Percentiles rank a stretch among this genome's conserved stretches.
These are phyloP conservation scores for Fomitopsis pulvina DNA, from an alignment of 768 basidiomycete species.

Conservation along the genomic window DNA sequence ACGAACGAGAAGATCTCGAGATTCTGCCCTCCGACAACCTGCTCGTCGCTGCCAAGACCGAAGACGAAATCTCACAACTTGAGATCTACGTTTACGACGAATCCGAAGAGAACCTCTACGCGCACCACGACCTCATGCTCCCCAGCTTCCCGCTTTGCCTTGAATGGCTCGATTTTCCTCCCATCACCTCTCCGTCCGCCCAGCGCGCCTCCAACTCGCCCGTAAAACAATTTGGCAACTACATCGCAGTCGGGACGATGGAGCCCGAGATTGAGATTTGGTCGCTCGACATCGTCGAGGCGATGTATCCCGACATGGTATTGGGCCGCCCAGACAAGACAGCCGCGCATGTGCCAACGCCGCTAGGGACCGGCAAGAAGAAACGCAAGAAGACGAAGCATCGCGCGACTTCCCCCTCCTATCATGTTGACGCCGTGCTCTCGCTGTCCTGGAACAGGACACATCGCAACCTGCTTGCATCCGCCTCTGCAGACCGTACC, in stretches of 20 bases:
- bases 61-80: slow-evolving; percentile 93
- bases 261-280: slow-evolving; percentile 99
- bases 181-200: slow-evolving; percentile 39
- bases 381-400: slow-evolving; percentile 85
- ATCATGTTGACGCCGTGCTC: slow-evolving; percentile 95
- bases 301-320: slow-evolving; percentile 88
- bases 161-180: slow-evolving; percentile 98
- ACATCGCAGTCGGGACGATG: slow-evolving; percentile 93
- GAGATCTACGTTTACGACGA: slow-evolving; percentile 97
- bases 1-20: slow-evolving; percentile 87
- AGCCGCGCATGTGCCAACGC: slow-evolving; percentile 68
- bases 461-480: slow-evolving; percentile 87
- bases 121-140: slow-evolving; percentile 96
- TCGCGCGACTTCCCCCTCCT: slow-evolving; percentile 48
- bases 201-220: slow-evolving; percentile 23
- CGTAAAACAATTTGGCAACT: slow-evolving; percentile 59
- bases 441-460: slow-evolving; percentile 86
- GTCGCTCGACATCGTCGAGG: slow-evolving; percentile 90
- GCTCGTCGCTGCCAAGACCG: slow-evolving; percentile 88
- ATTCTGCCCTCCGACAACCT: slow-evolving; percentile 88
- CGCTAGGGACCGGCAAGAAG: slow-evolving; percentile 92
- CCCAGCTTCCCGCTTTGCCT: slow-evolving; percentile 97
- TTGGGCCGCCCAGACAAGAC: slow-evolving; percentile 87
- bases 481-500: slow-evolving; percentile 88
- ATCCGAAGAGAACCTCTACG: slow-evolving; percentile 83